A percentile compares a stretch with the other conserved stretches of the same genome.
Evolutionary conservation across 2,329 filamentous ascomycete genomes (phyloP).

Genomic region (Sporothrix brunneoviolacea): DNA sequence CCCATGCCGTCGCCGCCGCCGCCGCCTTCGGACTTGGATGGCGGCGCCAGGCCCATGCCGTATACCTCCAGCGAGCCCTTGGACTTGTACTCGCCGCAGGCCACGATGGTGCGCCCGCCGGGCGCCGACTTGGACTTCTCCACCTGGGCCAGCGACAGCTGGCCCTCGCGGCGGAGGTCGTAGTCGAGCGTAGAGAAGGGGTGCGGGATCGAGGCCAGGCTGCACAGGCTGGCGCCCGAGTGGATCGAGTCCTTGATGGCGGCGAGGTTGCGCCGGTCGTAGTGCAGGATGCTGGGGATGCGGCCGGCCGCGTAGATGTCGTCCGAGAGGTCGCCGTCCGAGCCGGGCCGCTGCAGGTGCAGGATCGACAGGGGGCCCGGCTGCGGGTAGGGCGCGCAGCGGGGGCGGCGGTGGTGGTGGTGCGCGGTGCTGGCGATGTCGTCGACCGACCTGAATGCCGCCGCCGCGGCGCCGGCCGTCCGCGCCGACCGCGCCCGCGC

Average conservation of each 20-base stretch:
- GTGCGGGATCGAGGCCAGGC: constrained; percentile 62
- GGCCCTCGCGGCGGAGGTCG: too few relatives aligned
- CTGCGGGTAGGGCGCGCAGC: constrained; percentile 68
- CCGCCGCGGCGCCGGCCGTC: too few relatives aligned
- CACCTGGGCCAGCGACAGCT: too few relatives aligned
- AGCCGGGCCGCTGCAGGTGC: constrained; percentile 58
- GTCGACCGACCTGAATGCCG: constrained; percentile 29
- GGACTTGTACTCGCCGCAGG: constrained; percentile 84
- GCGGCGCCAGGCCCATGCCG: constrained; percentile 37
- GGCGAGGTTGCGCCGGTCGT: constrained; percentile 81
- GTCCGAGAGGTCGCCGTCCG: constrained; percentile 50
- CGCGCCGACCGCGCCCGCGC: too few relatives aligned
- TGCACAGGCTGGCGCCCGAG: constrained; percentile 73
- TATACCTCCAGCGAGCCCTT: constrained; percentile 90
- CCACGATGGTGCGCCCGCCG: constrained; percentile 61
- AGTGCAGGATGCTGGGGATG: constrained; percentile 82
- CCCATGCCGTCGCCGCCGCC: too few relatives aligned
- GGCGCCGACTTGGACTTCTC: too few relatives aligned
- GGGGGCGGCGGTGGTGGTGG: constrained; percentile 11
- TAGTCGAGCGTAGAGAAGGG: constrained; percentile 60
- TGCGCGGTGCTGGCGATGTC: constrained; percentile 37
- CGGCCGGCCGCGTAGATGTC: constrained; percentile 86
- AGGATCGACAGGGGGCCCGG: constrained; percentile 77
- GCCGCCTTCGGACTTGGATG: neutral
- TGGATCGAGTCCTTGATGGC: constrained; percentile 70